phyloP scores from a whole-genome alignment of 2,329 filamentous ascomycete genomes.

The Grosmannia clavigera region DNA sequence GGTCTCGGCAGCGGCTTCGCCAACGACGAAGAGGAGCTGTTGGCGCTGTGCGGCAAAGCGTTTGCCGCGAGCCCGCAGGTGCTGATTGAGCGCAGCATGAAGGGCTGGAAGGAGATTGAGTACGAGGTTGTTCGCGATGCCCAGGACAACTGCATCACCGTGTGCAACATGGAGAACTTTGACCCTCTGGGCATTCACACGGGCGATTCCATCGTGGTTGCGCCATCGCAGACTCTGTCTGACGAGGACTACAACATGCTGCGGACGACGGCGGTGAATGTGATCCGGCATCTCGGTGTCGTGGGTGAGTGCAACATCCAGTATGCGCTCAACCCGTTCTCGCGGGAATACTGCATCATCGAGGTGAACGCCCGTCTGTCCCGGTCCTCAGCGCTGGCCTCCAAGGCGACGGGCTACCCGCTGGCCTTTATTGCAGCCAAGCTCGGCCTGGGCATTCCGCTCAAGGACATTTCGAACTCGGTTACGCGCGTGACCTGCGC shows the following conservation, averaged over 20 bases:
- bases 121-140: constrained; percentile 96
- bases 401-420: constrained; percentile 94
- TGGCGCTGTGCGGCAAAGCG: constrained; percentile 85
- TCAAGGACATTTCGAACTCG: constrained; percentile 93
- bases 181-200: constrained; percentile 97
- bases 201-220: constrained; percentile 95
- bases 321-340: constrained; percentile 92
- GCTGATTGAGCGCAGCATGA: constrained; percentile 96
- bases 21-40: constrained; percentile 69
- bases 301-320: constrained; percentile 99
- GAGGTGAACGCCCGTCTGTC: constrained; percentile 97
- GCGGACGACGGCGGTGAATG: constrained; percentile 89
- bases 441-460: constrained; percentile 82
- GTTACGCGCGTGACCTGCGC: constrained; percentile 93
- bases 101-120: constrained; percentile 99
- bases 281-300: constrained; percentile 92
- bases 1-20: constrained; percentile 94
- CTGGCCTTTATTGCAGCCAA: constrained; percentile 95
- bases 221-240: constrained; percentile 89
- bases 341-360: constrained; percentile 95
- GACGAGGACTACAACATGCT: constrained; percentile 99
- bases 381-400: constrained; percentile 86
- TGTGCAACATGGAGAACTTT: constrained; percentile 99
- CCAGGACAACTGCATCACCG: constrained; percentile 96
- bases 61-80: constrained; percentile 93